Conservation (phyloP, 768 basidiomycete species). For the Amanita thiersii region DNA sequence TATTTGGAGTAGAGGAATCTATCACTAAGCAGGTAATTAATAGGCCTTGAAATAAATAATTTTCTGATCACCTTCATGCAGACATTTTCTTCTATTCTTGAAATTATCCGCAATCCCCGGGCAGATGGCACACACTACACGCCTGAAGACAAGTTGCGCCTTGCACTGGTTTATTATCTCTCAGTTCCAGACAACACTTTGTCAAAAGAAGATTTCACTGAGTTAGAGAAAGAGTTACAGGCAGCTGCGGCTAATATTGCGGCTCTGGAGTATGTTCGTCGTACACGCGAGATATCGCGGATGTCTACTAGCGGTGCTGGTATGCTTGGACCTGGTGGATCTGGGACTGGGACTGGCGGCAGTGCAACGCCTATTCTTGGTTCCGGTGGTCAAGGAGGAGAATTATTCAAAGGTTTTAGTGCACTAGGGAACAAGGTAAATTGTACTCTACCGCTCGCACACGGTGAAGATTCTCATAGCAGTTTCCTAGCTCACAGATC, state of each 20-base stretch:
- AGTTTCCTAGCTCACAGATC: slow-evolving; percentile 69
- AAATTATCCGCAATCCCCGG: slow-evolving; percentile 73
- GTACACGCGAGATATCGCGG: slow-evolving; percentile 82
- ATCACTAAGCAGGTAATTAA: slow-evolving; percentile 69
- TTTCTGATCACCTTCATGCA: slow-evolving; percentile 19
- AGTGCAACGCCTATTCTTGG: slow-evolving; percentile 55
- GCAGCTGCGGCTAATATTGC: slow-evolving; percentile 70
- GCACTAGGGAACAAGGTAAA: slow-evolving; percentile 82
- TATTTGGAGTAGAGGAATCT: slow-evolving; percentile 95
- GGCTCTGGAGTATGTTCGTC: slow-evolving; percentile 90
- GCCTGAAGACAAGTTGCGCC: slow-evolving; percentile 81
- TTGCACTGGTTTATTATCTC: slow-evolving; percentile 93
- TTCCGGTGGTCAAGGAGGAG: slow-evolving; percentile 65
- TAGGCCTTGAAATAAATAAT: not conserved
- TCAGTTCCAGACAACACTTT: slow-evolving; percentile 75
- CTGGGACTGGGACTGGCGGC: slow-evolving; percentile 37
- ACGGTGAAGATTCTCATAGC: not conserved
- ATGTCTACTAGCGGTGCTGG: slow-evolving; percentile 69
- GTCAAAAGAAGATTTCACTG: slow-evolving; percentile 80
- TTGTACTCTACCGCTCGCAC: slow-evolving; percentile 5
- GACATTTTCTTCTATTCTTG: slow-evolving; percentile 74
- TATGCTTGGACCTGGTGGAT: slow-evolving; percentile 8
- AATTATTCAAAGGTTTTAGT: slow-evolving; percentile 91
- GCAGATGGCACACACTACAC: slow-evolving; percentile 53
- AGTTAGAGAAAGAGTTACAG: slow-evolving; percentile 84